phyloP scores from a whole-genome alignment of 805 yeast species.

The Blastobotrys peoriensis region DNA sequence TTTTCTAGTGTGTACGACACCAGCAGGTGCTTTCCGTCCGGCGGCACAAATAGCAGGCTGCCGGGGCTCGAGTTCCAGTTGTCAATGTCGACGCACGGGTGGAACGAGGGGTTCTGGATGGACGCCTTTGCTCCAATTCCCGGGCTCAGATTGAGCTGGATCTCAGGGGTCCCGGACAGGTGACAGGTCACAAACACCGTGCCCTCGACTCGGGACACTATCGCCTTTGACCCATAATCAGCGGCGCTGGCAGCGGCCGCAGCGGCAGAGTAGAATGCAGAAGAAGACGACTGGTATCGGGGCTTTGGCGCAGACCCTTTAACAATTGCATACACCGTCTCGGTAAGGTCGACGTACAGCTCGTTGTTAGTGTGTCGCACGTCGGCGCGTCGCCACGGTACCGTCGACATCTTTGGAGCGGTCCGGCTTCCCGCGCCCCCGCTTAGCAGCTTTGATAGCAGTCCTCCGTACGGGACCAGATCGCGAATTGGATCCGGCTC shows the following conservation, averaged over 20 bases:
- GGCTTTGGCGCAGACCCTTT: constrained; percentile 19
- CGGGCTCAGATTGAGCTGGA: constrained; percentile 48
- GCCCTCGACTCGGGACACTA: constrained; percentile 47
- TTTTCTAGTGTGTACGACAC: constrained; percentile 57
- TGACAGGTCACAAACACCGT: constrained; percentile 55
- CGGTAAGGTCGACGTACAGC: constrained; percentile 76
- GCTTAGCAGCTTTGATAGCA: constrained; percentile 47
- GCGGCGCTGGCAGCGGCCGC: constrained; percentile 7
- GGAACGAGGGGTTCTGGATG: constrained; percentile 54
- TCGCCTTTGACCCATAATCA: constrained; percentile 20
- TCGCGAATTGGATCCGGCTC: constrained; percentile 68
- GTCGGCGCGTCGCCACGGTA: constrained; percentile 76
- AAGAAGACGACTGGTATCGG: constrained; percentile 13
- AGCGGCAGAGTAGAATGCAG: constrained; percentile 26
- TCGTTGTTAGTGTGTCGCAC: constrained; percentile 78
- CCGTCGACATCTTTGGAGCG: constrained; percentile 20
- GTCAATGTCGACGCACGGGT: constrained; percentile 56
- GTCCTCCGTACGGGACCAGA: constrained; percentile 58
- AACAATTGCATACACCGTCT: constrained; percentile 53
- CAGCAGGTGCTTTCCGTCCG: constrained; percentile 69
- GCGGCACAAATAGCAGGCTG: constrained; percentile 67
- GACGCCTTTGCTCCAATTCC: not conserved
- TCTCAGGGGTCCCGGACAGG: constrained; percentile 71
- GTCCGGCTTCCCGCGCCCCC: constrained; percentile 24
- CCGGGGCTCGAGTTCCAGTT: constrained; percentile 47